phyloP scores from a whole-genome alignment of 2,329 filamentous ascomycete genomes.

The Fusarium annulatum region DNA sequence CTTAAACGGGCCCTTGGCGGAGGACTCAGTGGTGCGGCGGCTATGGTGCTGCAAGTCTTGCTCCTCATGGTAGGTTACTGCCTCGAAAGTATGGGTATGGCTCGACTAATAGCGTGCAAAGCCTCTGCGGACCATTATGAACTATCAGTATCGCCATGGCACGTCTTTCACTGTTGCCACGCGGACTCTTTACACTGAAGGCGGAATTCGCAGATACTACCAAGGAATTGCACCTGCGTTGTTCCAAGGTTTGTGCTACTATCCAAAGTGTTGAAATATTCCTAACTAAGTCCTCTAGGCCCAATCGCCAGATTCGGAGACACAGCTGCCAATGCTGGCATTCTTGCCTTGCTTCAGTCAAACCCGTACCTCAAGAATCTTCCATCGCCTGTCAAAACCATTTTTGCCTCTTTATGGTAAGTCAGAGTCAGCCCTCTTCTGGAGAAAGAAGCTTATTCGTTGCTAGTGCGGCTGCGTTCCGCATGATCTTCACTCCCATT shows the following conservation, averaged over 20 bases:
- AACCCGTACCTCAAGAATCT: conserved; percentile 58
- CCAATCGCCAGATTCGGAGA: conserved; percentile 60
- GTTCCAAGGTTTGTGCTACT: conserved; percentile 51
- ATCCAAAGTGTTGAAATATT: fast-evolving
- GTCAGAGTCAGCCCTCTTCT: fast-evolving
- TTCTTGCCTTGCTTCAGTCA: conserved; percentile 59
- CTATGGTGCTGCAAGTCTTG: conserved; percentile 61
- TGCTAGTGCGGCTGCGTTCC: conserved; percentile 57
- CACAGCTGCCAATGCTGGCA: conserved; percentile 61
- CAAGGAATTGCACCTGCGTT: conserved; percentile 58
- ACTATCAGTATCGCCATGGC: conserved; percentile 62
- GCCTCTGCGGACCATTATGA: conserved; percentile 63
- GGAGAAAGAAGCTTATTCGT: background rate
- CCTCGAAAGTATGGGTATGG: fast-evolving
- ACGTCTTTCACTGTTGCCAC: conserved; percentile 54
- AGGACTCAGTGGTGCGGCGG: conserved; percentile 59
- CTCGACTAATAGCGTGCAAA: conserved; percentile 17
- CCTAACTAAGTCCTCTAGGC: conserved; percentile 41
- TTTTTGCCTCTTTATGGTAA: conserved; percentile 59
- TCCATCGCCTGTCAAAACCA: conserved; percentile 56
- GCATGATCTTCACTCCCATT: conserved; percentile 60
- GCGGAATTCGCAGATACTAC: conserved; percentile 58
- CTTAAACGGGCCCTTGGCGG: conserved; percentile 58
- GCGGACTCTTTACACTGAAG: conserved; percentile 54
- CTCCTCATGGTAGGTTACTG: conserved; percentile 55